Evolutionary conservation across 2,329 filamentous ascomycete species (phyloP), one percentile per base, ranked within the genome.

Genomic region (Aureobasidium vineae): DNA sequence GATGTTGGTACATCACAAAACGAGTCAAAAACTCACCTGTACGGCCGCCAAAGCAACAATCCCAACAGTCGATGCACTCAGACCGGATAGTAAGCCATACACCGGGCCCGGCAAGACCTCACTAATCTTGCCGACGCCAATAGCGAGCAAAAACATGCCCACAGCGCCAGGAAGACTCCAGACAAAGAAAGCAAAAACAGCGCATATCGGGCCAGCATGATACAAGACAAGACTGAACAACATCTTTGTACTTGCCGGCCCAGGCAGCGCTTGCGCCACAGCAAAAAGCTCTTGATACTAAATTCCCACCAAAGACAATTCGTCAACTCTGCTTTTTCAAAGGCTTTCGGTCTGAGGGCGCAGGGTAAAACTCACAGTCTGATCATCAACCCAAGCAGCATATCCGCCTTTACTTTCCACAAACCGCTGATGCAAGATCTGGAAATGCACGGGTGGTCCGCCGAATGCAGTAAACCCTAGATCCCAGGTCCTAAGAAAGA

Each of bases 231-330:
- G 85, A 67, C 85, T 89, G 68, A 89, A 91, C 0, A 85, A 73
- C 85, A 91, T 88, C 73, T 91, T 91, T 1, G 89, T 91, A 69
- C 85, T 88, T 0, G 71, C 88, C 0, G 89, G 89, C 0, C 89
- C 89, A 0, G 86, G 86, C 2, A 91, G 79, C 1, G 86, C 86
- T 76, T 91, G 88, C 21, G 83, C 85, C 53, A 91, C 77, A 31
- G 86, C 87, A 74, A 92, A 91, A 0, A 91, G 81, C 72, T 91
- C 89, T 74, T 90, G 86, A 75, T 88, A 91, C 86, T 89, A 5
- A 1, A 26, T 47, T 5, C 26, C 3, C 21, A 26, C 3, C 3
- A 36, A 28, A 6, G 2, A 40, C 11, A 26, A 21, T n/a, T 21
- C 21, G n/a, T 28, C 23, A 41, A 33, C 5, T 11, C n/a, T 13